Evolutionary conservation across 1,284 basidiomycete species (phyloP).

Genomic region (Austroboletus niveus): DNA sequence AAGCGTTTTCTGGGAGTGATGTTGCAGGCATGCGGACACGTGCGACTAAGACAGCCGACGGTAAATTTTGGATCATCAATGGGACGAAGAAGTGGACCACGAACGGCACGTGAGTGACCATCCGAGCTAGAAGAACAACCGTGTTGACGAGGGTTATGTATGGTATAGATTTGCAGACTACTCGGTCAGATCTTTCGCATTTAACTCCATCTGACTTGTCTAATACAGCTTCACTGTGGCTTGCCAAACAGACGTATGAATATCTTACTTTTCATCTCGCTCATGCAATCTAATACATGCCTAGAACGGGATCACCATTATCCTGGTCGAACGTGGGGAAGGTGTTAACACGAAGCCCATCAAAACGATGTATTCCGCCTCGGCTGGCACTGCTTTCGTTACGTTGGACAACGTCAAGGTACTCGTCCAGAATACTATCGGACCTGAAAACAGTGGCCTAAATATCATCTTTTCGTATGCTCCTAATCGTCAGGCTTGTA

Average conservation of each 20-base stretch:
- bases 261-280: no score
- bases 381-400: constrained; percentile 83
- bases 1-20: constrained; percentile 75
- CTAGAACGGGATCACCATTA: no score
- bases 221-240: no score
- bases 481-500: background rate
- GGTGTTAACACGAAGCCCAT: no score
- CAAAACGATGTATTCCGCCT: constrained; percentile 71
- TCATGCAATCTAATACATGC: no score
- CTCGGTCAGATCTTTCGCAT: no score
- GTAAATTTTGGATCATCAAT: constrained; percentile 63
- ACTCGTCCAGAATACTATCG: constrained; percentile 84
- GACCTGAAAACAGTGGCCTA: constrained; percentile 71
- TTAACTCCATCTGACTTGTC: no score
- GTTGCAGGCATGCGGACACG: constrained; percentile 63
- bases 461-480: constrained; percentile 68
- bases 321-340: no score
- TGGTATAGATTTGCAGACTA: no score
- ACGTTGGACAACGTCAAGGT: constrained; percentile 88
- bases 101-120: background rate
- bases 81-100: constrained; percentile 83
- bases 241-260: no score
- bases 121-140: no score
- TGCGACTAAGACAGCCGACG: constrained; percentile 67
- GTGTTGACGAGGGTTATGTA: no score